Evolutionary conservation across 495 filamentous ascomycete species (phyloP).

Genomic region (Penicillium salamii): DNA sequence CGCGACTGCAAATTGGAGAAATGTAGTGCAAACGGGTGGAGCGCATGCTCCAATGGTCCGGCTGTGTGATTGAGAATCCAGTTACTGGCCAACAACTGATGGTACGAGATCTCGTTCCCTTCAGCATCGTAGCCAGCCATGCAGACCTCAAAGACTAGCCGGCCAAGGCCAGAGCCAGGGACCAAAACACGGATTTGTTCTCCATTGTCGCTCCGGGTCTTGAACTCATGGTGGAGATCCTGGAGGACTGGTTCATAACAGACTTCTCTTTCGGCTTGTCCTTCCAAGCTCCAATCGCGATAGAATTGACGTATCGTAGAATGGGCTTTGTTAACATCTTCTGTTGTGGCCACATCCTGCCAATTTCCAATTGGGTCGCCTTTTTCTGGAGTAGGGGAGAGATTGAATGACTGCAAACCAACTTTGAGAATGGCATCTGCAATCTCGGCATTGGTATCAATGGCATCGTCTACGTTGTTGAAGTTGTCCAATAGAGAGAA

Average conservation of each 20-base stretch:
- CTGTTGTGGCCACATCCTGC: constrained; percentile 60
- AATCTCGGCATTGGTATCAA: constrained; percentile 83
- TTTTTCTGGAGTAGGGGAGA: constrained; percentile 33
- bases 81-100: constrained; percentile 81
- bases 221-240: constrained; percentile 57
- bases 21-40: constrained; percentile 76
- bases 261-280: constrained; percentile 64
- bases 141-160: constrained; percentile 83
- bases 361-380: constrained; percentile 49
- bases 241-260: constrained; percentile 71
- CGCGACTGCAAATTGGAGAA: constrained; percentile 77
- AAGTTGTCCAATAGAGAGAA: constrained; percentile 80
- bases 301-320: constrained; percentile 91
- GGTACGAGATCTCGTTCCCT: constrained; percentile 95
- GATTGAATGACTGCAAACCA: constrained; percentile 64
- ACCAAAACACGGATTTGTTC: constrained; percentile 66
- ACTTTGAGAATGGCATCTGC: constrained; percentile 68
- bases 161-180: constrained; percentile 84
- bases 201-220: constrained; percentile 19
- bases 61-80: constrained; percentile 80
- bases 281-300: constrained; percentile 89
- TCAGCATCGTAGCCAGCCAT: constrained; percentile 70
- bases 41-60: constrained; percentile 38
- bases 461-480: constrained; percentile 76
- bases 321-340: constrained; percentile 83